Percentiles rank a stretch among this genome's conserved stretches.
phyloP scores from a whole-genome alignment of 2,329 filamentous ascomycete genomes.

The Trichoderma sp. region DNA sequence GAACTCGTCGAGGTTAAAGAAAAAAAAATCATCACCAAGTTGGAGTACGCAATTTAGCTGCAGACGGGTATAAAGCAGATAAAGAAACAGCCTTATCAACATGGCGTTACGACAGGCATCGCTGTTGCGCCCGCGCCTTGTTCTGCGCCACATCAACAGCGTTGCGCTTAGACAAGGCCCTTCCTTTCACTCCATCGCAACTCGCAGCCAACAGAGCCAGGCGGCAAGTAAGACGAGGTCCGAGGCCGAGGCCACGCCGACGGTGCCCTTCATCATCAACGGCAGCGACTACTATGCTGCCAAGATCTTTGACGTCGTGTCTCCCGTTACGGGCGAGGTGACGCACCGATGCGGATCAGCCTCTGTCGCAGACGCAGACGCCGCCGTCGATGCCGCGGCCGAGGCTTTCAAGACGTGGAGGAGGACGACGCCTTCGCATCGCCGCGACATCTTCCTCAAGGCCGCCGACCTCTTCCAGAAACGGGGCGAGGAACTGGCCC shows the following conservation, averaged over 20 bases:
- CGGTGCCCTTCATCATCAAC: slow-evolving; percentile 47
- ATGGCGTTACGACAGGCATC: not conserved
- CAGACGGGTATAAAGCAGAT: not conserved
- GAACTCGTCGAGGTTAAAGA: too few species aligned
- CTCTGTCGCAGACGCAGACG: slow-evolving; percentile 55
- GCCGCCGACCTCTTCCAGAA: slow-evolving; percentile 65
- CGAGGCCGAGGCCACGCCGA: not conserved
- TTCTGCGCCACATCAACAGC: not conserved
- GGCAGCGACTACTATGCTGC: slow-evolving; percentile 48
- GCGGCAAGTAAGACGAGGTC: not conserved
- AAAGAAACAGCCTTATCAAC: not conserved
- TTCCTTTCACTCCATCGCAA: not conserved
- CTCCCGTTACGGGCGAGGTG: slow-evolving; percentile 55
- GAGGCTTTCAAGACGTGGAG: slow-evolving; percentile 71
- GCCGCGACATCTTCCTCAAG: slow-evolving; percentile 70
- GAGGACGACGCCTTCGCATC: slow-evolving; percentile 58
- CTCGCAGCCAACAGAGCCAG: not conserved
- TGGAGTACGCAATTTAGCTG: not conserved
- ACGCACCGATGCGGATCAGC: slow-evolving; percentile 60
- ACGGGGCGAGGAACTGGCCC: slow-evolving; percentile 60
- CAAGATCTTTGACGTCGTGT: slow-evolving; percentile 57
- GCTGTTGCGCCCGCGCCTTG: not conserved
- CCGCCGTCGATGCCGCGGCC: slow-evolving; percentile 58
- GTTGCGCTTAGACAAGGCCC: not conserved
- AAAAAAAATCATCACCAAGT: not conserved